phyloP scores from a whole-genome alignment of 1,284 basidiomycete species.

The Cutaneotrichosporon sp. region DNA sequence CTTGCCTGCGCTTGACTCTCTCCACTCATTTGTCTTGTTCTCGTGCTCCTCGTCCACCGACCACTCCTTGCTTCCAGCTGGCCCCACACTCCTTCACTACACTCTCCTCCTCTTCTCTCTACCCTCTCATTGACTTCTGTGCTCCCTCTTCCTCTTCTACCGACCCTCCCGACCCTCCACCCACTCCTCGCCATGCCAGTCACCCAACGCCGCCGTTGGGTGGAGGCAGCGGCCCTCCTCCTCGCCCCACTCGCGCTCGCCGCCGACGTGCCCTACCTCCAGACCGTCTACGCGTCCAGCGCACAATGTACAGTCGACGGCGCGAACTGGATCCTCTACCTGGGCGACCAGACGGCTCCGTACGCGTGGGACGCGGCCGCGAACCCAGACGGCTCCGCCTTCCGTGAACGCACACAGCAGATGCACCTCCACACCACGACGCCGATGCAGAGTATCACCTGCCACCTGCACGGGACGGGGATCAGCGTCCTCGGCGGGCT shows the following conservation, averaged over 20 bases:
- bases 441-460: not conserved
- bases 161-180: not conserved
- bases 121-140: too few relatives aligned
- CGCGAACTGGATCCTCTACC: slow-evolving; percentile 2
- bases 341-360: not conserved
- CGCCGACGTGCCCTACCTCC: not conserved
- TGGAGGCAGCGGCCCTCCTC: not conserved
- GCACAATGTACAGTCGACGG: slow-evolving; percentile 1
- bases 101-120: too few relatives aligned
- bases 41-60: too few relatives aligned
- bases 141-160: not conserved
- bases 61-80: too few relatives aligned
- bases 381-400: not conserved
- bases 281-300: not conserved
- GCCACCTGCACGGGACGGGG: not conserved
- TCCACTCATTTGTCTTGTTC: too few relatives aligned
- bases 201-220: slow-evolving; percentile 5
- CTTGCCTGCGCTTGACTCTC: too few relatives aligned
- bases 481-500: slow-evolving; percentile 3
- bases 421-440: slow-evolving; percentile 1
- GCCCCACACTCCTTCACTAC: too few relatives aligned
- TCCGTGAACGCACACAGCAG: not conserved
- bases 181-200: not conserved
- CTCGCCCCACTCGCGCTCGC: not conserved
- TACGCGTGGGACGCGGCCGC: slow-evolving; percentile 2